A percentile compares a stretch with the other conserved stretches of the same genome.
These are phyloP conservation scores for Mycena galopus DNA, from an alignment of 768 basidiomycete genomes.

Conservation along the genomic window DNA sequence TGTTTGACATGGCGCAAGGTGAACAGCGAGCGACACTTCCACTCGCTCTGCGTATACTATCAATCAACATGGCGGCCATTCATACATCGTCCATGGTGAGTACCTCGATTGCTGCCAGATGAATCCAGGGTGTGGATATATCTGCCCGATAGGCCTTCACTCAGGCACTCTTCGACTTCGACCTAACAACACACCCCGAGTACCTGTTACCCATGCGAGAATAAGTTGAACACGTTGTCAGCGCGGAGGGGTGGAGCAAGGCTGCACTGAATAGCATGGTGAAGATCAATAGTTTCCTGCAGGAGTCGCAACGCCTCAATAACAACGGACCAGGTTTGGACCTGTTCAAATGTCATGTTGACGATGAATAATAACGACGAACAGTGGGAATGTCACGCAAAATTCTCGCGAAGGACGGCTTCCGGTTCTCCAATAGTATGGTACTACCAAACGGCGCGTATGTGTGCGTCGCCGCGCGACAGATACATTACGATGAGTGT, in stretches of 20 bases:
- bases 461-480: slow-evolving; percentile 37
- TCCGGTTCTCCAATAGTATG: slow-evolving; percentile 51
- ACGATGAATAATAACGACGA: not conserved
- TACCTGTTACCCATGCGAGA: slow-evolving; percentile 55
- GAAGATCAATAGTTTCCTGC: slow-evolving; percentile 61
- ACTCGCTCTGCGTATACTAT: slow-evolving; percentile 41
- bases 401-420: slow-evolving; percentile 42
- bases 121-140: not conserved
- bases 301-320: slow-evolving; percentile 53
- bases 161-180: slow-evolving; percentile 52
- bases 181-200: slow-evolving; percentile 48
- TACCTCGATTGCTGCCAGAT: too few relatives aligned
- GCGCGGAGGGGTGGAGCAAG: slow-evolving; percentile 62
- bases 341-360: not conserved
- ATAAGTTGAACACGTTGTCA: slow-evolving; percentile 67
- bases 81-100: slow-evolving; percentile 52
- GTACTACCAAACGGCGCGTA: slow-evolving; percentile 45
- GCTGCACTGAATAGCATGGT: slow-evolving; percentile 53
- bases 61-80: slow-evolving; percentile 49
- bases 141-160: slow-evolving; percentile 45
- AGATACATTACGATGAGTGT: slow-evolving; percentile 41
- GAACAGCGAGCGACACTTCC: slow-evolving; percentile 28
- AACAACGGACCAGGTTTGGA: slow-evolving; percentile 36
- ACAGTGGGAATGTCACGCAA: slow-evolving; percentile 44
- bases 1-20: slow-evolving; percentile 41